Evolutionary conservation across 164 flowering plant genomes (phyloP).

Genomic region (Pachysandra terminalis): DNA sequence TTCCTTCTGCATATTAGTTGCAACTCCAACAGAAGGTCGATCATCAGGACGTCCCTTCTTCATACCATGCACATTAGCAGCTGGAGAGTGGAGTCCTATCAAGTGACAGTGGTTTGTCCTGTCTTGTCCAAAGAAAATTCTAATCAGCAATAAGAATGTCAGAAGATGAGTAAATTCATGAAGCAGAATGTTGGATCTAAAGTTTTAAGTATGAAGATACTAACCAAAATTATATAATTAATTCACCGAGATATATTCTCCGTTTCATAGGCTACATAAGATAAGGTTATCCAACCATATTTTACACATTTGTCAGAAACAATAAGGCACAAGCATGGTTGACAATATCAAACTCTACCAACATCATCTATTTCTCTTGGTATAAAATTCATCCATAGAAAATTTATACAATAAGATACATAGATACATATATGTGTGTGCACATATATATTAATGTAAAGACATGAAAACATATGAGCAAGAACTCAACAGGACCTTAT

Average conservation of each 20-base stretch:
- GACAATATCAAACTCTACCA: not conserved
- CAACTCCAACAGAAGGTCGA: conserved; percentile 4
- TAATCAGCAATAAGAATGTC: not conserved
- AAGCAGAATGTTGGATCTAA: not conserved
- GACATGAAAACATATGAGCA: no score
- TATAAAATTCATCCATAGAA: no score
- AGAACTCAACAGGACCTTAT: no score
- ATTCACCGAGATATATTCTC: not conserved
- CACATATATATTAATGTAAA: no score
- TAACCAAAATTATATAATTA: not conserved
- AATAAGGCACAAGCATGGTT: no score
- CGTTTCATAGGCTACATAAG: not conserved
- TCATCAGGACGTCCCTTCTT: conserved; percentile 9
- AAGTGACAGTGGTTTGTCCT: conserved; percentile 63
- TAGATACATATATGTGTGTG: no score
- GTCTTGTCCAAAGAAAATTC: conserved; percentile 13
- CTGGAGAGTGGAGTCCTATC: conserved; percentile 36
- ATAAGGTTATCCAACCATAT: not conserved
- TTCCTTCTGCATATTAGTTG: not conserved
- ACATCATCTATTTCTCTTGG: not conserved
- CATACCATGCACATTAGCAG: conserved; percentile 11
- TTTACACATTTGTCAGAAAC: no score
- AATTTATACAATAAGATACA: no score
- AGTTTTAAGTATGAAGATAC: not conserved
- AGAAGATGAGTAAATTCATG: not conserved